Evolutionary conservation across 1,139 yeast genomes (phyloP).

Genomic region (Debaryomyces coudertii): DNA sequence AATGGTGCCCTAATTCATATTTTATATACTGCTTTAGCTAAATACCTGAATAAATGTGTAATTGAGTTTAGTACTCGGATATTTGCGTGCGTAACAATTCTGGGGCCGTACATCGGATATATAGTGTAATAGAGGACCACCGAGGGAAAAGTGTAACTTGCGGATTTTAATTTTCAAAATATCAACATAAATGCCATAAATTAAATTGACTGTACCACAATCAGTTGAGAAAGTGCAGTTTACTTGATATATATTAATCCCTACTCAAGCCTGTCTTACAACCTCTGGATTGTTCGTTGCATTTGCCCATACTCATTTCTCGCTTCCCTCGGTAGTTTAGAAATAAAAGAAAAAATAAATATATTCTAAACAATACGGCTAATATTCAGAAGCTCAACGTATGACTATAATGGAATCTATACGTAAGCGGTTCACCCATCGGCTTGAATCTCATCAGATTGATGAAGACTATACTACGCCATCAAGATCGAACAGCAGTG

Average conservation of each 20-base stretch:
- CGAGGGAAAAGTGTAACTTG: no score
- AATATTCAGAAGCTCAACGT: not conserved
- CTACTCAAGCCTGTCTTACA: not conserved
- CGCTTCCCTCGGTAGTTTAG: not conserved
- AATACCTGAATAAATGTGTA: constrained; percentile 3
- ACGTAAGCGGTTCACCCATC: constrained; percentile 32
- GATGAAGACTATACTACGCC: constrained; percentile 39
- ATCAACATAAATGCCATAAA: no score
- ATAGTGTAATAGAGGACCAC: no score
- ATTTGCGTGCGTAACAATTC: not conserved
- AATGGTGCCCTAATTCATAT: constrained; percentile 21
- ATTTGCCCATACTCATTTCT: not conserved
- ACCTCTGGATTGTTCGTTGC: not conserved
- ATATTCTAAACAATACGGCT: not conserved
- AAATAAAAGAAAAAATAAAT: not conserved
- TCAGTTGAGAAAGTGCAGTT: not conserved
- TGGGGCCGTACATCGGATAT: no score
- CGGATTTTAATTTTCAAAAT: no score
- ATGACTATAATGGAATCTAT: constrained; percentile 29
- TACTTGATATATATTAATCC: not conserved
- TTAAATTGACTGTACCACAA: not conserved
- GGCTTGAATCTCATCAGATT: constrained; percentile 38
- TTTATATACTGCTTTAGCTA: not conserved
- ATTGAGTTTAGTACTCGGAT: not conserved
- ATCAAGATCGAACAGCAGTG: constrained; percentile 14